Evolutionary conservation across 164 flowering plant species (phyloP), one percentile per base, ranked within the genome.

Genomic region (Paratinospora sagittata): DNA sequence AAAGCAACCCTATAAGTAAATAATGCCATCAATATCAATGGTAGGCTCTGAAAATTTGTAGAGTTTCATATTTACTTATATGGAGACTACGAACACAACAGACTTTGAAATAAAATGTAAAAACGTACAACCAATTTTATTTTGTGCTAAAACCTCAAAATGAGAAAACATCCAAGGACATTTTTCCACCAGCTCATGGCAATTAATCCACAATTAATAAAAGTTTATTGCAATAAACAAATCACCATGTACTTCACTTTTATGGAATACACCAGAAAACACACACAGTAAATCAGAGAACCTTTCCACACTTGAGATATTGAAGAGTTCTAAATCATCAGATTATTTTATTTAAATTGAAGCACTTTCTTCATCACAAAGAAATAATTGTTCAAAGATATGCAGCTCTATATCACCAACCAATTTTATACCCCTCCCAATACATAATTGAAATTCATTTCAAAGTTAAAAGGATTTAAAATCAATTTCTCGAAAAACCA

Each of bases 1-100:
- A 78, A 88, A 90, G 79, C 97, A 94, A 34, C 97, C 97, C 98
- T 91, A 55, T 6, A 72, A 73, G 70, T 14, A 63, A 30, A 67
- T 68, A 49, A 61, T 24, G 34, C 7, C 4, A 10, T 43, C 58
- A 63, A 39, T 62, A 36, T 1, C 19, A 17, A 49, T 14, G 57
- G 57, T 10, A 12, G 5, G 3, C 57, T 49, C 16, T 13, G 57
- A n/a, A n/a, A n/a, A n/a, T n/a, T n/a, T n/a, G n/a, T 17, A 49
- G 57, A 49, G 9, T 43, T 43, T 43, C 49, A 43, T n/a, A 43
- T 43, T 16, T 43, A 16, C 9, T 43, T 43, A 43, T 43, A 49
- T 49, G 19, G 16, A 49, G 16, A 12, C 57, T 17, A 49, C 16
- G 57, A 49, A 49, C 57, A 49, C 16, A 49, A 49, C 19, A 49